phyloP scores from a whole-genome alignment of 495 filamentous ascomycete genomes.

The Aspergillus ostianus region DNA sequence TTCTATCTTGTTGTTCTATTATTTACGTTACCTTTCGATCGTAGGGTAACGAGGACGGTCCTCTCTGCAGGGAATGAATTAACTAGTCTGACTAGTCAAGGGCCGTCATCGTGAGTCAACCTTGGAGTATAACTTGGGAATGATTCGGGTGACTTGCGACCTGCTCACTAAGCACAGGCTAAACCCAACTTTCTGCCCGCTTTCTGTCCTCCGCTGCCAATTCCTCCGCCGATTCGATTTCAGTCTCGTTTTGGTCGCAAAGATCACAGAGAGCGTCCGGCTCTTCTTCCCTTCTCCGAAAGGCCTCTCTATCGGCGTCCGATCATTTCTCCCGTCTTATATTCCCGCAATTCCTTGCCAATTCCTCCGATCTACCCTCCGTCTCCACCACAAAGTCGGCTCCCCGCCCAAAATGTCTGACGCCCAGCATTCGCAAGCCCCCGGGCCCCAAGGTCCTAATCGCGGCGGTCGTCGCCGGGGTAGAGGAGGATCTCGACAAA shows the following conservation, averaged over 20 bases:
- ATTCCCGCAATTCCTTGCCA: background rate
- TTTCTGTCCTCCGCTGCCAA: conserved; percentile 10
- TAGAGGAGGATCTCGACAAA: conserved; percentile 34
- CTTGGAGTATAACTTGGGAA: background rate
- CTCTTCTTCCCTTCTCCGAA: conserved; percentile 8
- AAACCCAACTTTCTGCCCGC: conserved; percentile 21
- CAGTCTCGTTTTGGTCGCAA: conserved; percentile 6
- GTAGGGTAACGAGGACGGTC: too few species aligned
- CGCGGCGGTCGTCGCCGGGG: conserved; percentile 45
- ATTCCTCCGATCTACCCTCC: background rate
- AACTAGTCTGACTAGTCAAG: background rate
- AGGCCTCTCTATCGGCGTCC: background rate
- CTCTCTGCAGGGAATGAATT: too few species aligned
- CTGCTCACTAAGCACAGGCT: conserved; percentile 25
- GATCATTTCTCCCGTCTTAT: background rate
- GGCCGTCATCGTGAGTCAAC: background rate
- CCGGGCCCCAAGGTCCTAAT: conserved; percentile 30
- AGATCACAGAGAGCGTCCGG: conserved; percentile 7
- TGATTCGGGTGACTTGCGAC: background rate
- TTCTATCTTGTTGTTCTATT: too few species aligned
- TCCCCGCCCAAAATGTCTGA: conserved; percentile 36
- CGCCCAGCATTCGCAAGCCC: conserved; percentile 24
- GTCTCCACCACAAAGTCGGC: background rate
- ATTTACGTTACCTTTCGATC: too few species aligned
- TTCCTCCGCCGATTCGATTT: conserved; percentile 8